A percentile compares a stretch with the other conserved stretches of the same genome.
Evolutionary conservation across 169 alveolate genomes (phyloP).

Genomic region (Miamiensis avidus): DNA sequence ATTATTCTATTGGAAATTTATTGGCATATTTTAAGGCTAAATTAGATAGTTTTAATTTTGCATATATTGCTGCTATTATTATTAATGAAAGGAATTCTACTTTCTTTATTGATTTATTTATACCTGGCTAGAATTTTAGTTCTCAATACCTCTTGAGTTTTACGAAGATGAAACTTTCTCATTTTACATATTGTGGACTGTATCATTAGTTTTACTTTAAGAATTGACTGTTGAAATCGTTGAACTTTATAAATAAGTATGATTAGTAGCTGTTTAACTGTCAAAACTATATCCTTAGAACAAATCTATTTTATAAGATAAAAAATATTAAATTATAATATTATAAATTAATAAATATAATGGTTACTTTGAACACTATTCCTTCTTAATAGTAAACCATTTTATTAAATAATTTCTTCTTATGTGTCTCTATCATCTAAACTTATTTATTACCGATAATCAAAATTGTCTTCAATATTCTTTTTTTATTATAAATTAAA

Average conservation of each 20-base stretch:
- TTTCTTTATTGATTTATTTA: too few relatives aligned
- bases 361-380: neutral
- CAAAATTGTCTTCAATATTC: neutral
- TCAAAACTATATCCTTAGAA: neutral
- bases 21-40: too few relatives aligned
- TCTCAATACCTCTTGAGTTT: too few relatives aligned
- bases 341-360: constrained; percentile 9
- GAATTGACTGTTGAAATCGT: neutral
- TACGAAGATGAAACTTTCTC: too few relatives aligned
- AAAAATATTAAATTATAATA: too few relatives aligned
- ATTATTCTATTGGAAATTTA: too few relatives aligned
- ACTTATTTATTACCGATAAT: neutral
- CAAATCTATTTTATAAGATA: neutral
- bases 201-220: neutral
- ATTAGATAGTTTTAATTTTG: too few relatives aligned
- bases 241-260: too few relatives aligned
- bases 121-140: too few relatives aligned
- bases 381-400: neutral
- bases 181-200: neutral
- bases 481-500: constrained; percentile 3
- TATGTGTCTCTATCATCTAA: neutral
- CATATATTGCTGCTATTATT: too few relatives aligned
- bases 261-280: too few relatives aligned
- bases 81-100: too few relatives aligned
- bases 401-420: neutral